Conservation (phyloP, 1,284 basidiomycete species). For the Rhodotorula sp. region DNA sequence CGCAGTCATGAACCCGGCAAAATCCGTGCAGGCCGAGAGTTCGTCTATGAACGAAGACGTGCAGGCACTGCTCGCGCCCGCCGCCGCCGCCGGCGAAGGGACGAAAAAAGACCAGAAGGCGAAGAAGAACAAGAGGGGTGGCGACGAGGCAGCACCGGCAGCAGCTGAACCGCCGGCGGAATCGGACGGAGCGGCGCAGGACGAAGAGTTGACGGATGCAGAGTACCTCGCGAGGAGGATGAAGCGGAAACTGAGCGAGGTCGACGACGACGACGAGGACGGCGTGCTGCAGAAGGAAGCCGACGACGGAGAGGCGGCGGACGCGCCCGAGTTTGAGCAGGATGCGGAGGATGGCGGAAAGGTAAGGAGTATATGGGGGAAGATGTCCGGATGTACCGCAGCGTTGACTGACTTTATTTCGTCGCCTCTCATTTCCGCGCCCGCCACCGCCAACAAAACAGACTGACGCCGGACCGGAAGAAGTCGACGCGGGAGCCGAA, state of each 20-base stretch:
- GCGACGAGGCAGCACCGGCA: background rate
- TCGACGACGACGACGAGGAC: slow-evolving; percentile 46
- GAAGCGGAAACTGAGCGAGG: slow-evolving; percentile 45
- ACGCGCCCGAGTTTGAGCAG: slow-evolving; percentile 1
- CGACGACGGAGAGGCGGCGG: background rate
- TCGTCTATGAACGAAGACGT: background rate
- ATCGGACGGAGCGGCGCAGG: slow-evolving; percentile 37
- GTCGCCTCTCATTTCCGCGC: too few relatives aligned
- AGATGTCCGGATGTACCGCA: too few relatives aligned
- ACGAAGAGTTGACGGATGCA: slow-evolving; percentile 43
- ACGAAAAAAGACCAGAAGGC: background rate
- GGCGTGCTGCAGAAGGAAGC: background rate
- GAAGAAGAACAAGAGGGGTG: background rate
- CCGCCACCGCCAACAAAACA: too few relatives aligned
- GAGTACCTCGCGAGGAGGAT: slow-evolving; percentile 51
- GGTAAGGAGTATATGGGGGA: background rate
- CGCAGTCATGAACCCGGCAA: slow-evolving; percentile 30
- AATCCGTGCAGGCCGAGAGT: slow-evolving; percentile 10
- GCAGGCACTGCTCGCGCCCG: background rate
- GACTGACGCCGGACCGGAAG: background rate
- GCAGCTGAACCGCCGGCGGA: background rate
- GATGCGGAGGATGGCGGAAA: background rate
- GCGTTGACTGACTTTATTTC: too few relatives aligned
- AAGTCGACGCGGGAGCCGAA: background rate
- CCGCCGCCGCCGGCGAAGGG: background rate